Conservation (phyloP, 2,329 filamentous ascomycete genomes). For the Trichocomaceae sp. region DNA sequence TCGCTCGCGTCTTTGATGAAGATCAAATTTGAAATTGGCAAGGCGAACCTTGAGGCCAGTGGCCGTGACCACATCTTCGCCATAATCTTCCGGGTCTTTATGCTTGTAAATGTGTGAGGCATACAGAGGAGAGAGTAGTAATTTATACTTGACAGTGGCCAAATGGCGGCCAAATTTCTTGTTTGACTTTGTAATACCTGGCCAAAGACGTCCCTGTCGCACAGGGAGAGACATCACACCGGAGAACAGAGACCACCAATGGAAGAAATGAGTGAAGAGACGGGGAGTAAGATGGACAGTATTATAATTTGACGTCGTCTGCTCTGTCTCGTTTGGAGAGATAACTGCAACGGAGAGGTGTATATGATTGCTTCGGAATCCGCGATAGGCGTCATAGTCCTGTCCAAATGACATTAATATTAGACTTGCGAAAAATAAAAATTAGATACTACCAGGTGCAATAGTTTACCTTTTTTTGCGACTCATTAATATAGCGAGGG, state of each 20-base stretch:
- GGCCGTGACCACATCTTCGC: slow-evolving; percentile 71
- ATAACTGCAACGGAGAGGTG: slow-evolving; percentile 89
- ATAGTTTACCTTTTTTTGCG: slow-evolving; percentile 42
- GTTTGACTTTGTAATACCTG: slow-evolving; percentile 87
- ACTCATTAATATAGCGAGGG: slow-evolving; percentile 61
- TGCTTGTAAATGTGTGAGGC: slow-evolving; percentile 98
- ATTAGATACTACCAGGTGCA: neutral
- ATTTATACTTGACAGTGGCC: slow-evolving; percentile 97
- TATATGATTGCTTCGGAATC: slow-evolving; percentile 95
- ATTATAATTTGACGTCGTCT: slow-evolving; percentile 86
- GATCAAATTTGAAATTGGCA: slow-evolving; percentile 94
- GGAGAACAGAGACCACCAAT: slow-evolving; percentile 95
- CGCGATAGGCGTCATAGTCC: slow-evolving; percentile 84
- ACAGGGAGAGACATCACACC: slow-evolving; percentile 91
- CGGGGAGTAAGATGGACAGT: slow-evolving; percentile 88
- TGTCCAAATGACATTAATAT: slow-evolving; percentile 18
- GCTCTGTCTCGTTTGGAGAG: slow-evolving; percentile 76
- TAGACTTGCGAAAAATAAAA: neutral
- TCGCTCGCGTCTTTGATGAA: slow-evolving; percentile 89
- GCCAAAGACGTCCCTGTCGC: slow-evolving; percentile 85
- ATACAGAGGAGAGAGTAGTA: slow-evolving; percentile 85
- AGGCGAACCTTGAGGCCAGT: slow-evolving; percentile 95
- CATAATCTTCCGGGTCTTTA: slow-evolving; percentile 84
- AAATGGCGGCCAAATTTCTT: slow-evolving; percentile 97
- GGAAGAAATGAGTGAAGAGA: slow-evolving; percentile 97